Percentiles rank a stretch among this genome's conserved stretches.
Evolutionary conservation across 768 basidiomycete species (phyloP).

Genomic region (Rhizopogon rudus): DNA sequence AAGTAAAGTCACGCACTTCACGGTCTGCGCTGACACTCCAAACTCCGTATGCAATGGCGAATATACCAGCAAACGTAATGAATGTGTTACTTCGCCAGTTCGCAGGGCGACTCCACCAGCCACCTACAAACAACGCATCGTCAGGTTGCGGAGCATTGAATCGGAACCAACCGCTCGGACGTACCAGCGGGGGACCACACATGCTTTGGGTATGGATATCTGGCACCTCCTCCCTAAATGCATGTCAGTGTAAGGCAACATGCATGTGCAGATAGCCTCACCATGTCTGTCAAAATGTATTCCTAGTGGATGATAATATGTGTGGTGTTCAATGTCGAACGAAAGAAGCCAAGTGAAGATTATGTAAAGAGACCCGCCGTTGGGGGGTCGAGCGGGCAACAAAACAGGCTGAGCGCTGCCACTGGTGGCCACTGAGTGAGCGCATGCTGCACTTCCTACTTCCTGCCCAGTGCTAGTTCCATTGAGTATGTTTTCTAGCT

Average conservation of each 20-base stretch:
- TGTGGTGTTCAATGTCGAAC: background rate
- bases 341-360: background rate
- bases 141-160: conserved; percentile 1
- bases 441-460: no score
- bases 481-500: no score
- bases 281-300: background rate
- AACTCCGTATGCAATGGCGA: conserved; percentile 56
- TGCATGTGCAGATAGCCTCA: background rate
- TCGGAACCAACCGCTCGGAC: conserved; percentile 10
- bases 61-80: conserved; percentile 65
- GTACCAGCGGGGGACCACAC: conserved; percentile 92
- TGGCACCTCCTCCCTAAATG: conserved; percentile 68
- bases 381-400: no score
- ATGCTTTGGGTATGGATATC: conserved; percentile 92
- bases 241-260: background rate
- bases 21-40: conserved; percentile 73
- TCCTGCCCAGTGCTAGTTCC: no score
- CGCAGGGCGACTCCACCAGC: conserved; percentile 91
- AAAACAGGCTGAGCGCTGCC: no score
- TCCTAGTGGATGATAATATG: no score
- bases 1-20: conserved; percentile 53
- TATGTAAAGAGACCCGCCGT: background rate
- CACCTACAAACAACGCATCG: conserved; percentile 46
- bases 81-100: conserved; percentile 90
- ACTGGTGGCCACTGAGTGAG: no score